Conservation (phyloP, 1,284 basidiomycete genomes). For the Leccinum subrobustum region DNA sequence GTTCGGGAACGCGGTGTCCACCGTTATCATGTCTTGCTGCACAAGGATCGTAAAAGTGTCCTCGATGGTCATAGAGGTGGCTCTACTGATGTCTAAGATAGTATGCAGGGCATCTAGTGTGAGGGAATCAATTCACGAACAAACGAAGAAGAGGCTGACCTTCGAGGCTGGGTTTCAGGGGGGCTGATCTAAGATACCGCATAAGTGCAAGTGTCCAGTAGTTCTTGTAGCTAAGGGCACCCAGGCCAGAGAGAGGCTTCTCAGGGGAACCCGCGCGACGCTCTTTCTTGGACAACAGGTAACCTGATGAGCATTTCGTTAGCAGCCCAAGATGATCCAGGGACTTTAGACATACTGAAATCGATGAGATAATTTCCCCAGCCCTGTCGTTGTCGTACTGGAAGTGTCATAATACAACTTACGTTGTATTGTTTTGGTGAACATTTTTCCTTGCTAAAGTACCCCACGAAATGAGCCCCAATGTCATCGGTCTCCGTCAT, state of each 20-base stretch:
- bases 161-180: slow-evolving; percentile 67
- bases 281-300: slow-evolving; percentile 95
- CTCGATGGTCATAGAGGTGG: slow-evolving; percentile 90
- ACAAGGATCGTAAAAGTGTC: slow-evolving; percentile 82
- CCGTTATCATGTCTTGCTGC: slow-evolving; percentile 77
- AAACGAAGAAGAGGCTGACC: slow-evolving; percentile 48
- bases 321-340: slow-evolving; percentile 20
- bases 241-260: slow-evolving; percentile 88
- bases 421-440: slow-evolving; percentile 96
- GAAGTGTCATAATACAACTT: slow-evolving; percentile 99
- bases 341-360: slow-evolving; percentile 73
- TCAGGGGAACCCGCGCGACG: slow-evolving; percentile 86
- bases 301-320: slow-evolving; percentile 56
- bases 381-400: slow-evolving; percentile 90
- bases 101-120: slow-evolving; percentile 18
- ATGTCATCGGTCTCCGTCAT: slow-evolving; percentile 90
- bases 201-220: slow-evolving; percentile 96
- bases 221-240: slow-evolving; percentile 88
- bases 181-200: slow-evolving; percentile 68
- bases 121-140: slow-evolving; percentile 14
- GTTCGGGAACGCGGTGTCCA: slow-evolving; percentile 49
- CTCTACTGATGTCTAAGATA: slow-evolving; percentile 75
- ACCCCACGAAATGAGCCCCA: slow-evolving; percentile 95
- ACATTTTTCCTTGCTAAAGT: slow-evolving; percentile 99
- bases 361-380: slow-evolving; percentile 96